A percentile compares a stretch with the other conserved stretches of the same genome.
Evolutionary conservation across 441 rosid species (phyloP).

Genomic region (Gossypium aridum): DNA sequence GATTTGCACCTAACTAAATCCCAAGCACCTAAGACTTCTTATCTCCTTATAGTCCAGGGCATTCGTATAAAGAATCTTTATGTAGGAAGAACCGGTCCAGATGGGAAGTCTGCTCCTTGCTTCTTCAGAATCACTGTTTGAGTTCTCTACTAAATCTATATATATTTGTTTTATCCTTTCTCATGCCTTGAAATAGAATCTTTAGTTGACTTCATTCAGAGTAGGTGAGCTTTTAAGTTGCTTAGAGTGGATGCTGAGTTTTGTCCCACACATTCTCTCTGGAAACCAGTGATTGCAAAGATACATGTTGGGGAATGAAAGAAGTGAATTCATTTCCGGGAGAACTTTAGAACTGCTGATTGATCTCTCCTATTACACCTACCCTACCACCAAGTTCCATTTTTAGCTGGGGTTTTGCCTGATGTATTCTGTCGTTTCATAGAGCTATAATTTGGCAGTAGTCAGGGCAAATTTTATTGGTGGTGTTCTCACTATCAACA

Average conservation of each 20-base stretch:
- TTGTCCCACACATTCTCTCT: background rate
- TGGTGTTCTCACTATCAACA: background rate
- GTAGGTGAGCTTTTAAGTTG: background rate
- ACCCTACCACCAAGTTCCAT: background rate
- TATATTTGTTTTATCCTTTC: background rate
- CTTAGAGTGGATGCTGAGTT: background rate
- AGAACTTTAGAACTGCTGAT: background rate
- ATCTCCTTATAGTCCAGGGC: background rate
- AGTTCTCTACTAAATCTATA: background rate
- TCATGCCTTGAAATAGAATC: background rate
- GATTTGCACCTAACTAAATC: background rate
- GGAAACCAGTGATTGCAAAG: background rate
- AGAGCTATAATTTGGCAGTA: background rate
- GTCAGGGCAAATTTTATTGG: background rate
- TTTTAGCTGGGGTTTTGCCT: background rate
- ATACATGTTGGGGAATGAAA: background rate
- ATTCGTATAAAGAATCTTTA: background rate
- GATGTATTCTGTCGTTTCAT: background rate
- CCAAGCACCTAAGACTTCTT: background rate
- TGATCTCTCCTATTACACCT: background rate
- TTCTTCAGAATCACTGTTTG: background rate
- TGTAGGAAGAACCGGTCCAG: background rate
- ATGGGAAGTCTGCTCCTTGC: background rate
- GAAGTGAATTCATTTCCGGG: background rate
- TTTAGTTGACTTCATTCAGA: background rate